These are phyloP conservation scores for Alternaria gaisen DNA, from an alignment of 2,329 filamentous ascomycete genomes.

Conservation along the genomic window DNA sequence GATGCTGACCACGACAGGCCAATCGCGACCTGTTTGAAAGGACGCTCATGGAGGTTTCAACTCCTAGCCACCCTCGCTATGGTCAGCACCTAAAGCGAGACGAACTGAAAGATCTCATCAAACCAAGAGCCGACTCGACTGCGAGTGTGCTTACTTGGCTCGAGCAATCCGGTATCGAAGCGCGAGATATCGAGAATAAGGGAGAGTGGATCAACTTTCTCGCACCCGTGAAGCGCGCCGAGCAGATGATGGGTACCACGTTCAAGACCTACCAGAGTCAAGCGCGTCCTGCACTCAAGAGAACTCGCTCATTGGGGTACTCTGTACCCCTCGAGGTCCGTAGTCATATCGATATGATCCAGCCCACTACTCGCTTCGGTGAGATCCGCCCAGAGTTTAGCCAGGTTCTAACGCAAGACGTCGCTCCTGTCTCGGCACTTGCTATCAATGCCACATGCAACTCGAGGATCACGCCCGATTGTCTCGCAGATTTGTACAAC, in stretches of 20 bases:
- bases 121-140: slow-evolving; percentile 60
- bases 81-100: slow-evolving; percentile 70
- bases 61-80: slow-evolving; percentile 66
- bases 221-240: slow-evolving; percentile 61
- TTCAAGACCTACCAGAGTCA: slow-evolving; percentile 66
- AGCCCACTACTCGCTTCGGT: slow-evolving; percentile 72
- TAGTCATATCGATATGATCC: slow-evolving; percentile 67
- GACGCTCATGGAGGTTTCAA: slow-evolving; percentile 68
- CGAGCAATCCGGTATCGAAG: slow-evolving; percentile 58
- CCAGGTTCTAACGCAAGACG: slow-evolving; percentile 44
- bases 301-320: slow-evolving; percentile 67
- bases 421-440: slow-evolving; percentile 27
- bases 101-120: slow-evolving; percentile 64
- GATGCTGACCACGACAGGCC: slow-evolving; percentile 52
- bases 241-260: slow-evolving; percentile 64
- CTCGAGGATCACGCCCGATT: slow-evolving; percentile 56
- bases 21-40: slow-evolving; percentile 64
- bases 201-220: slow-evolving; percentile 70
- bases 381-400: slow-evolving; percentile 56
- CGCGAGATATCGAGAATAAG: slow-evolving; percentile 58
- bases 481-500: slow-evolving; percentile 59
- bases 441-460: slow-evolving; percentile 54
- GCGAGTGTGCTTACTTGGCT: slow-evolving; percentile 66
- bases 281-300: slow-evolving; percentile 52
- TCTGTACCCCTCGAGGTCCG: slow-evolving; percentile 67